Evolutionary conservation across 768 basidiomycete genomes (phyloP).

Genomic region (Hemileccinum rubropunctum): DNA sequence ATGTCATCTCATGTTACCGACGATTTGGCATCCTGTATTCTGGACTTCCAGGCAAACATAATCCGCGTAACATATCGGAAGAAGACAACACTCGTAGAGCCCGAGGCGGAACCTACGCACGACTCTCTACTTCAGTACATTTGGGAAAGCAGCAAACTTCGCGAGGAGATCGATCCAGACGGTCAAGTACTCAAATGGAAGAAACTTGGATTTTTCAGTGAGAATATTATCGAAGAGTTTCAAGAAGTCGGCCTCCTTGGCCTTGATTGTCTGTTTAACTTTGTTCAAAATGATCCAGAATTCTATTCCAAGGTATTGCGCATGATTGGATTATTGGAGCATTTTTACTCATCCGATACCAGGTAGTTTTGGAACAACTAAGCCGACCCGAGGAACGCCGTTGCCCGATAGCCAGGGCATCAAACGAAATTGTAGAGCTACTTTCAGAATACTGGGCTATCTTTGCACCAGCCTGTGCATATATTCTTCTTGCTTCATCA

Average conservation of each 20-base stretch:
- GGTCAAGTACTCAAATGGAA: slow-evolving; percentile 65
- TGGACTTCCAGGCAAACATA: slow-evolving; percentile 87
- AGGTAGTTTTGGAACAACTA: slow-evolving; percentile 80
- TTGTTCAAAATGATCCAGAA: slow-evolving; percentile 67
- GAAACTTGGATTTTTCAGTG: slow-evolving; percentile 72
- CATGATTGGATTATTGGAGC: neutral
- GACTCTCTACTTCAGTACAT: slow-evolving; percentile 57
- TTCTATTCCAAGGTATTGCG: slow-evolving; percentile 64
- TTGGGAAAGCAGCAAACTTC: slow-evolving; percentile 62
- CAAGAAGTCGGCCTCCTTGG: slow-evolving; percentile 76
- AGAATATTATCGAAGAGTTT: slow-evolving; percentile 76
- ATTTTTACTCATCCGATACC: slow-evolving; percentile 8
- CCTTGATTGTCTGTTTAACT: slow-evolving; percentile 76
- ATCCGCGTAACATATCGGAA: slow-evolving; percentile 75
- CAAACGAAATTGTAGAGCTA: slow-evolving; percentile 82
- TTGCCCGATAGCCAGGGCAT: slow-evolving; percentile 81
- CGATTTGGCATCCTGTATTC: slow-evolving; percentile 77
- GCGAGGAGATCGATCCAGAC: slow-evolving; percentile 48
- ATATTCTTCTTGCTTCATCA: neutral
- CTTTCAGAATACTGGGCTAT: slow-evolving; percentile 85
- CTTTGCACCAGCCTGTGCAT: slow-evolving; percentile 80
- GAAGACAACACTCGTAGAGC: slow-evolving; percentile 76
- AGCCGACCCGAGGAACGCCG: slow-evolving; percentile 69
- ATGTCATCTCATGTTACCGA: slow-evolving; percentile 82
- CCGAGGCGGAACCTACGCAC: slow-evolving; percentile 59